Evolutionary conservation across 495 filamentous ascomycete genomes (phyloP).

Genomic region (Neurospora intermedia): DNA sequence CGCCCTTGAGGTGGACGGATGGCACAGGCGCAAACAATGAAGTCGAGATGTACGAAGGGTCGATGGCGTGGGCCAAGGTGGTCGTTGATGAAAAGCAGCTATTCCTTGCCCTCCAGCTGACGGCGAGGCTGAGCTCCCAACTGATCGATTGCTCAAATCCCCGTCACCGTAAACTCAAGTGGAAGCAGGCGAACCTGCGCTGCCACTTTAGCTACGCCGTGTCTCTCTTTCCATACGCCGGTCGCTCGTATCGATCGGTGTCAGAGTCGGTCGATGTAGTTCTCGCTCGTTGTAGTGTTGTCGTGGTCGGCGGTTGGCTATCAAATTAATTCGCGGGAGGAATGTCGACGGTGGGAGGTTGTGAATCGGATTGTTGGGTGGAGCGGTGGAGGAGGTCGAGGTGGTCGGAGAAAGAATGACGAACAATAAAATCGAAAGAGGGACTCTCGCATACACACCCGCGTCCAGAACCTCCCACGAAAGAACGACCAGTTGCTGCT

Average conservation of each 20-base stretch:
- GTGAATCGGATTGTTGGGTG: neutral
- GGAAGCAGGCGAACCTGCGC: conserved; percentile 17
- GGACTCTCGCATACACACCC: neutral
- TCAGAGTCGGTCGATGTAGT: neutral
- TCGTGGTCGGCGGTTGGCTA: neutral
- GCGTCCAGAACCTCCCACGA: neutral
- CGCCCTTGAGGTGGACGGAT: neutral
- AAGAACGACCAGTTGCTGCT: too few relatives aligned
- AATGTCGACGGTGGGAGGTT: neutral
- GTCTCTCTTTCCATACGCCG: neutral
- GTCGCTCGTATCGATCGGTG: neutral
- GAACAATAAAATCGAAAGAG: neutral
- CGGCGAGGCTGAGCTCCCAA: neutral
- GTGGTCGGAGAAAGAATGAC: neutral
- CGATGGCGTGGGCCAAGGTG: neutral
- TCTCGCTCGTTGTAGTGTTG: neutral
- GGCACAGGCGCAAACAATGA: neutral
- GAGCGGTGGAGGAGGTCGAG: neutral
- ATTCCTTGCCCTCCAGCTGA: neutral
- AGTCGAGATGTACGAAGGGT: neutral
- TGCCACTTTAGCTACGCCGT: conserved; percentile 10
- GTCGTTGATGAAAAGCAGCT: neutral
- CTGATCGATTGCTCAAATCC: neutral
- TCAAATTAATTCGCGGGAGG: neutral
- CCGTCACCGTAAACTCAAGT: conserved; percentile 1